Evolutionary conservation across 306 rosid species (phyloP).

Genomic region (Geum urbanum): DNA sequence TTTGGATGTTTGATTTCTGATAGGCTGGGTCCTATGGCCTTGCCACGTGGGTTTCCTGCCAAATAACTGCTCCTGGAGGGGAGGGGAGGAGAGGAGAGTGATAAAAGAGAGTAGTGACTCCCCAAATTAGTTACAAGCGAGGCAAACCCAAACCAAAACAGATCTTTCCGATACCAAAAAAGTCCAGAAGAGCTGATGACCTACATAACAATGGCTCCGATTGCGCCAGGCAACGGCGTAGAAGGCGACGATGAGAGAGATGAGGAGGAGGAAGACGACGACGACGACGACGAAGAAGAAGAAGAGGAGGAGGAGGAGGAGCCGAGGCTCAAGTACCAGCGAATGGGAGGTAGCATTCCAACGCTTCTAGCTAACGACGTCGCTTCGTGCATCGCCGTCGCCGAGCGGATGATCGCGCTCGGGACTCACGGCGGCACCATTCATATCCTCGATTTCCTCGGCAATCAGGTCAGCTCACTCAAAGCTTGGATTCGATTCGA

Average conservation of each 20-base stretch:
- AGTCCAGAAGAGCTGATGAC: conserved; percentile 16
- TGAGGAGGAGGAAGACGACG: conserved; percentile 65
- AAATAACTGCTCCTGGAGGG: no score
- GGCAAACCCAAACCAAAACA: background rate
- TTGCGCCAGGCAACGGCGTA: conserved; percentile 73
- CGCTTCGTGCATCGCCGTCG: conserved; percentile 85
- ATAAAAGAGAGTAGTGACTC: no score
- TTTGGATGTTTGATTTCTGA: no score
- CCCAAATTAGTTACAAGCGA: background rate
- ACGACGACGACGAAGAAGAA: conserved; percentile 42
- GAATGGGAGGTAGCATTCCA: conserved; percentile 97
- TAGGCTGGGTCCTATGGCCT: no score
- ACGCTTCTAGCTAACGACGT: conserved; percentile 68
- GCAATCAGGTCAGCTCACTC: conserved; percentile 64
- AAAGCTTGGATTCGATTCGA: conserved; percentile 10
- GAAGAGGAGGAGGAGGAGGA: conserved; percentile 64
- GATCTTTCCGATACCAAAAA: conserved; percentile 22
- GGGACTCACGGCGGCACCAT: conserved; percentile 86
- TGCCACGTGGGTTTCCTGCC: no score
- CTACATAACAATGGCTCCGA: conserved; percentile 65
- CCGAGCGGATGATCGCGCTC: conserved; percentile 93
- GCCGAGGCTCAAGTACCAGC: conserved; percentile 95
- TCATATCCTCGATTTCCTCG: conserved; percentile 92
- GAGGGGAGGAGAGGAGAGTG: no score
- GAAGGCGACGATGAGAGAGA: conserved; percentile 92